Evolutionary conservation across 495 filamentous ascomycete genomes (phyloP).

Genomic region (Aspergillus avenaceus): DNA sequence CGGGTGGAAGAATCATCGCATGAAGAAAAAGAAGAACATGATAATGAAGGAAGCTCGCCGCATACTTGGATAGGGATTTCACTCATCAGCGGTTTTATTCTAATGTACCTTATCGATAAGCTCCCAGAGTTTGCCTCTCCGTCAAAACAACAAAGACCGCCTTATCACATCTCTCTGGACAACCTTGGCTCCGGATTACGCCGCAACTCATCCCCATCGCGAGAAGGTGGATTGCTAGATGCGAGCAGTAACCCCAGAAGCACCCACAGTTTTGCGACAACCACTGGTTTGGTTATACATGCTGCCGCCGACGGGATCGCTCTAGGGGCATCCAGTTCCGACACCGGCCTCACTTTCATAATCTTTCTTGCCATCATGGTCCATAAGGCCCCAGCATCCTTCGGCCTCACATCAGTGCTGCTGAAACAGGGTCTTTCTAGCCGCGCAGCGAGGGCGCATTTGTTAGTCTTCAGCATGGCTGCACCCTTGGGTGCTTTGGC

Average conservation of each 20-base stretch:
- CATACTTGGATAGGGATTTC: slow-evolving; percentile 81
- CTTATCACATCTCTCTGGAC: slow-evolving; percentile 76
- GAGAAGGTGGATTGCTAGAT: slow-evolving; percentile 36
- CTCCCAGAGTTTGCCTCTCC: slow-evolving; percentile 67
- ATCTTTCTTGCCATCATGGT: slow-evolving; percentile 96
- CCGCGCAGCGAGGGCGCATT: slow-evolving; percentile 75
- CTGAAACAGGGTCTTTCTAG: slow-evolving; percentile 86
- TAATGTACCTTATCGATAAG: slow-evolving; percentile 96
- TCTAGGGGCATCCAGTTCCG: slow-evolving; percentile 77
- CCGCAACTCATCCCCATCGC: slow-evolving; percentile 47
- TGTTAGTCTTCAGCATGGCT: slow-evolving; percentile 86
- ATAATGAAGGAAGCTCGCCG: slow-evolving; percentile 43
- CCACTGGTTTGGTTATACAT: slow-evolving; percentile 91
- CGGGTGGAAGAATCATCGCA: slow-evolving; percentile 27
- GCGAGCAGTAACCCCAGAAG: slow-evolving; percentile 26
- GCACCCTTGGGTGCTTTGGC: slow-evolving; percentile 80
- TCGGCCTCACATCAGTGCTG: slow-evolving; percentile 85
- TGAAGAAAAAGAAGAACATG: slow-evolving; percentile 32
- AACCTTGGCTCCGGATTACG: slow-evolving; percentile 59
- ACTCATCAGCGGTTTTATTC: slow-evolving; percentile 80
- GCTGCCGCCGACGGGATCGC: slow-evolving; percentile 96
- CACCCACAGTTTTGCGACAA: slow-evolving; percentile 62
- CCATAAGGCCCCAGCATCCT: slow-evolving; percentile 94
- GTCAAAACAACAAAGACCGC: slow-evolving; percentile 48
- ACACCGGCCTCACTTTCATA: slow-evolving; percentile 73